Evolutionary conservation across 1,284 basidiomycete genomes (phyloP), one percentile per base, ranked within the genome.

Genomic region (Earliella scabrosa): DNA sequence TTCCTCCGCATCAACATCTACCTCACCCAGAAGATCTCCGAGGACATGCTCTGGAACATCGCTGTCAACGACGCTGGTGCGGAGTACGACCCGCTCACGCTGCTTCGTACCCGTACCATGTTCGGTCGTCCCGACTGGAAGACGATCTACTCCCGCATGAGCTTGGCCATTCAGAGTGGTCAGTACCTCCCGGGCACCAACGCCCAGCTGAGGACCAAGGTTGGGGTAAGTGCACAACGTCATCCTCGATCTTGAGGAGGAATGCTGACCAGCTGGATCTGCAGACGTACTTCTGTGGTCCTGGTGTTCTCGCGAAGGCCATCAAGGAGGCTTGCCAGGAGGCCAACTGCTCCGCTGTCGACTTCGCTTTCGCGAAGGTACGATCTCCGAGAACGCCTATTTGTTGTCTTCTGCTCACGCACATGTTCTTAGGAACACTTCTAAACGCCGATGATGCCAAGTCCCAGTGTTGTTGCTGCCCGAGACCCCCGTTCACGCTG

Each of bases 1-100:
- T 95, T 95, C 78, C 79, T 95, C 60, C 88, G 86, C 54, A 95
- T 96, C 78, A 90, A 93, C 68, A 87, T 95, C 63, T 96, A 94
- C 72, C 80, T 95, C 50, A 96, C 93, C 3, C 90, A 93, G 73
- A 91, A 90, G 78, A 85, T 95, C 64, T 79, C 80, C 56, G 85
- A 90, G 66, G 89, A 93, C 73, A 92, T 91, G 84, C 79, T 95
- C 40, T 92, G 90, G 86, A 95, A 95, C 73, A 93, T 96, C 60
- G 87, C 89, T 7, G 83, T 96, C 60, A 94, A 95, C 66, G 87
- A 91, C 64, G 86, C 86, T n/a, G 88, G 88, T 56, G 83, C 87
- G 11, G 83, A 86, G 52, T 92, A 88, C 68, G 93, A 95, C 70
- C 91, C 93, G 24, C 77, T 96, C 56, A 95, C 93, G 4, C 82